Percentiles rank a stretch among this genome's conserved stretches.
phyloP scores from a whole-genome alignment of 2,329 filamentous ascomycete genomes.

The Escovopsis sp. region DNA sequence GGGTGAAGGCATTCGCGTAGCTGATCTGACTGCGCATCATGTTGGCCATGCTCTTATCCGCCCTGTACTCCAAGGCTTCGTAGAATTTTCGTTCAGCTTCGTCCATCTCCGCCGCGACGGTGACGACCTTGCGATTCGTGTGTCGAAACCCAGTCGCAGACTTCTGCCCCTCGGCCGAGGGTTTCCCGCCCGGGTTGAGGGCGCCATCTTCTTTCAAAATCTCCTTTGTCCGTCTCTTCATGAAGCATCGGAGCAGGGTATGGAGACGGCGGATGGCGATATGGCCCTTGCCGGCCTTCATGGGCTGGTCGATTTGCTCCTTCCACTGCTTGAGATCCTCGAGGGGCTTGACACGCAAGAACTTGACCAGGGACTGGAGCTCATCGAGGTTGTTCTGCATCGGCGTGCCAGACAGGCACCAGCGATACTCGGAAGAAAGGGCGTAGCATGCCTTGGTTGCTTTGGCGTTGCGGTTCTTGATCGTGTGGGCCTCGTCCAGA shows the following conservation, averaged over 20 bases:
- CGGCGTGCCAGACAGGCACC: conserved; percentile 91
- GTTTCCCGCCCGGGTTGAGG: conserved; percentile 60
- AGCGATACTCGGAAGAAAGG: conserved; percentile 72
- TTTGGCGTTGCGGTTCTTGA: conserved; percentile 97
- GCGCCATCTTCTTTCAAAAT: conserved; percentile 83
- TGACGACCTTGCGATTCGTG: conserved; percentile 77
- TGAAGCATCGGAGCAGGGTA: conserved; percentile 76
- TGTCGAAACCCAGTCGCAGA: conserved; percentile 68
- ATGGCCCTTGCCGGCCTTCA: conserved; percentile 81
- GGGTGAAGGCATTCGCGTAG: conserved; percentile 85
- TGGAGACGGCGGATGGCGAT: conserved; percentile 80
- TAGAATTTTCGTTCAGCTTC: conserved; percentile 76
- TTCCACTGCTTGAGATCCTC: conserved; percentile 80
- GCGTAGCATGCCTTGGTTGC: conserved; percentile 85
- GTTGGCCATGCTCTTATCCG: conserved; percentile 70
- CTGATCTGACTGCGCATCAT: conserved; percentile 79
- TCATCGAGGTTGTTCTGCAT: conserved; percentile 99
- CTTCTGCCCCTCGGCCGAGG: conserved; percentile 30
- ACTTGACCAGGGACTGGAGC: conserved; percentile 82
- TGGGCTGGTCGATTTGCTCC: conserved; percentile 72
- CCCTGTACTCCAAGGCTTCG: conserved; percentile 64
- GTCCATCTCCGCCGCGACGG: conserved; percentile 63
- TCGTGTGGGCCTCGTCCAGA: conserved; percentile 90
- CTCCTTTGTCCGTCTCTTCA: conserved; percentile 97
- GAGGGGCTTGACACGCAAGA: conserved; percentile 83